phyloP scores from a whole-genome alignment of 225 moss, liverwort and hornwort genomes.

The Pseudoscleropodium purum region DNA sequence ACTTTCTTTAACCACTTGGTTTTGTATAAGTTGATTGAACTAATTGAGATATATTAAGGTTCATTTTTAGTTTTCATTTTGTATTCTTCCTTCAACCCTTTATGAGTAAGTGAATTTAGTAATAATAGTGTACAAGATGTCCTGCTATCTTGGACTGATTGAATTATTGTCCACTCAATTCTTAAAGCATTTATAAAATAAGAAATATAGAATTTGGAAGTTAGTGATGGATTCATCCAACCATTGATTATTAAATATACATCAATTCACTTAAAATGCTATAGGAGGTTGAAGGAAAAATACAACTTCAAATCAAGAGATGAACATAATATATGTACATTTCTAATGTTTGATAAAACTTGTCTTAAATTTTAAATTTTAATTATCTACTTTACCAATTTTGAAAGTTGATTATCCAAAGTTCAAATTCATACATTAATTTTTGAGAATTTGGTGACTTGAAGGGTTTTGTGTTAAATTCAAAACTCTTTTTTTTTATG shows the following conservation, averaged over 20 bases:
- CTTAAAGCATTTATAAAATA: not conserved
- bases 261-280: too few species aligned
- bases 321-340: not conserved
- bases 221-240: not conserved
- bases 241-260: not conserved
- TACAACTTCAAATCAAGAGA: not conserved
- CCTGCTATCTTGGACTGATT: not conserved
- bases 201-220: accelerated
- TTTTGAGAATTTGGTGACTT: not conserved
- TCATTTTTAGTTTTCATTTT: not conserved
- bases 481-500: too few species aligned
- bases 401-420: not conserved
- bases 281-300: not conserved
- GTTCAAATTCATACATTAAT: too few species aligned
- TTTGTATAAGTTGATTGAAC: not conserved
- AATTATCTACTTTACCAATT: not conserved
- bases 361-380: not conserved
- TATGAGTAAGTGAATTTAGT: not conserved
- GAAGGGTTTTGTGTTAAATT: too few species aligned
- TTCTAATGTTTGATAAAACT: not conserved
- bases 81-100: accelerated
- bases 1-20: not conserved
- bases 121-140: too few species aligned
- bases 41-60: not conserved
- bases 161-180: not conserved